Evolutionary conservation across 2,329 filamentous ascomycete genomes (phyloP).

Genomic region (Apiospora sp.): DNA sequence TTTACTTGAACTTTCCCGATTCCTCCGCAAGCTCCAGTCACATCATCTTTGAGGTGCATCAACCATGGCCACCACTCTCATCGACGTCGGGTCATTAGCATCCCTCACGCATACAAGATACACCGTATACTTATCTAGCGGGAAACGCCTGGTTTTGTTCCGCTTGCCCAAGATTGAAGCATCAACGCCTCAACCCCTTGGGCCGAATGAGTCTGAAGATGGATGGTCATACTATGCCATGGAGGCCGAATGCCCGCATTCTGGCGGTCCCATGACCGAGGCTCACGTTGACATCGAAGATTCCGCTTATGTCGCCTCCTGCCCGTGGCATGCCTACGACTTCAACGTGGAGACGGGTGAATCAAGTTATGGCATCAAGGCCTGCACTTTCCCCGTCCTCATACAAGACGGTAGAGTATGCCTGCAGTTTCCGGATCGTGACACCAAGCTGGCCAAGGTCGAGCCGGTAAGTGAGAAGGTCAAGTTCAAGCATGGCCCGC

Average conservation of each 20-base stretch:
- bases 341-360: conserved; percentile 58
- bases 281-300: conserved; percentile 56
- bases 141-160: conserved; percentile 54
- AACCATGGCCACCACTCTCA: conserved; percentile 39
- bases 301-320: conserved; percentile 54
- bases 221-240: conserved; percentile 56
- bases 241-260: conserved; percentile 56
- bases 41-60: neutral
- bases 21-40: neutral
- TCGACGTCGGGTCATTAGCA: conserved; percentile 41
- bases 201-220: conserved; percentile 42
- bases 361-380: conserved; percentile 55
- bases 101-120: conserved; percentile 50
- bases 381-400: conserved; percentile 53
- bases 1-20: neutral
- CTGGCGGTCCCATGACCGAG: conserved; percentile 54
- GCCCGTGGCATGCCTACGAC: conserved; percentile 58
- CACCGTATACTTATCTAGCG: conserved; percentile 50
- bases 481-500: conserved; percentile 49
- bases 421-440: conserved; percentile 42
- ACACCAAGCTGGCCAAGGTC: conserved; percentile 41
- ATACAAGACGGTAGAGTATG: conserved; percentile 45
- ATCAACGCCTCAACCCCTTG: conserved; percentile 30
- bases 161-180: conserved; percentile 51
- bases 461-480: conserved; percentile 54